Percentiles rank a stretch among this genome's conserved stretches.
These are phyloP conservation scores for Hanseniaspora singularis DNA, from an alignment of 805 yeast genomes.

Conservation along the genomic window DNA sequence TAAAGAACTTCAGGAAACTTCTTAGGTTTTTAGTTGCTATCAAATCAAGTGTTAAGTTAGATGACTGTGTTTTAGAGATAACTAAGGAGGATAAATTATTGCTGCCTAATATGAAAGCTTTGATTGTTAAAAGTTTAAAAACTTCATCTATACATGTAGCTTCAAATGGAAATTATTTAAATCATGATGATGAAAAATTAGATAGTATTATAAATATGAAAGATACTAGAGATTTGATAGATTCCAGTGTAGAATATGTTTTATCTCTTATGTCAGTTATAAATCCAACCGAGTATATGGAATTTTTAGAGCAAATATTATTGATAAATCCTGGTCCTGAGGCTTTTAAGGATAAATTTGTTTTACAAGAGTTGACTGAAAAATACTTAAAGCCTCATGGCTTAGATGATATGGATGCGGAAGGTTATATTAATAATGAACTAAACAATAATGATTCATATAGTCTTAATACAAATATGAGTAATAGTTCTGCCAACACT, in stretches of 20 bases:
- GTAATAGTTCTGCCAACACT: neutral
- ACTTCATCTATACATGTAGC: constrained; percentile 13
- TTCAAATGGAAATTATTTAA: neutral
- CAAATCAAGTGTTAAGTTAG: constrained; percentile 12
- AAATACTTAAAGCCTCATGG: constrained; percentile 5
- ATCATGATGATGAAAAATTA: constrained; percentile 10
- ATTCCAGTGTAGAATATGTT: constrained; percentile 32
- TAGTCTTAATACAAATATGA: constrained; percentile 14
- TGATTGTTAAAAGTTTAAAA: constrained; percentile 15
- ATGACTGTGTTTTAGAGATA: constrained; percentile 13
- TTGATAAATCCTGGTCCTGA: constrained; percentile 11
- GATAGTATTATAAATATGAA: constrained; percentile 20
- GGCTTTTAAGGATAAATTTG: constrained; percentile 10
- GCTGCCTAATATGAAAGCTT: constrained; percentile 9
- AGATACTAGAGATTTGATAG: constrained; percentile 28
- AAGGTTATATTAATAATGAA: constrained; percentile 5
- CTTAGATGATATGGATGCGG: constrained; percentile 1
- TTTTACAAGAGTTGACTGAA: constrained; percentile 6
- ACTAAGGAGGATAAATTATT: constrained; percentile 8
- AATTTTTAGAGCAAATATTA: constrained; percentile 24
- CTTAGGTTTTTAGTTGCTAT: constrained; percentile 11
- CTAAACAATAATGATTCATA: constrained; percentile 16
- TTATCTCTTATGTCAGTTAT: constrained; percentile 40
- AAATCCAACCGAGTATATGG: constrained; percentile 35
- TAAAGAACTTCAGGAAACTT: constrained; percentile 3